Conservation (phyloP, 164 flowering plant genomes). For the Umbilicus rupestris region DNA sequence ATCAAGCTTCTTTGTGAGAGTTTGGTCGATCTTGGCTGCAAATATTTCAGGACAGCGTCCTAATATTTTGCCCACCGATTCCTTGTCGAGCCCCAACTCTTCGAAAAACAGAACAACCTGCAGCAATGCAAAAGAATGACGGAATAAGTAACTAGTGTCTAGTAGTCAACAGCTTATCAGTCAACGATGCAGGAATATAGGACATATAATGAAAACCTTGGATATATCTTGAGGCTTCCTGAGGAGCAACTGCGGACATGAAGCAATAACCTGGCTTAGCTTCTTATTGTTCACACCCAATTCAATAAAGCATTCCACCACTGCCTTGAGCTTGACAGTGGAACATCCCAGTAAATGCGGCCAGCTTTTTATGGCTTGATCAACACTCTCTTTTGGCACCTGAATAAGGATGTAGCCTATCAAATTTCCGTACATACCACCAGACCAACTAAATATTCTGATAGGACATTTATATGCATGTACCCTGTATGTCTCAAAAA, state of each 20-base stretch:
- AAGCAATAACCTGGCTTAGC: constrained; percentile 55
- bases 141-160: background rate
- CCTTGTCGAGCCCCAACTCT: constrained; percentile 57
- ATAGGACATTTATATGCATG: background rate
- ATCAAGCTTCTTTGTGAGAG: constrained; percentile 56
- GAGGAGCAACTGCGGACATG: constrained; percentile 77
- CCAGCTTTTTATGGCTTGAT: constrained; percentile 57
- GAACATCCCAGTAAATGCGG: constrained; percentile 78
- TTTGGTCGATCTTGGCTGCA: constrained; percentile 50
- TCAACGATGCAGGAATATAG: background rate
- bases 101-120: constrained; percentile 69
- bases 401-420: constrained; percentile 12
- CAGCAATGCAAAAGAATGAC: background rate
- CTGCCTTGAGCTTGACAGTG: constrained; percentile 47
- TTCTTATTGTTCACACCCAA: constrained; percentile 46
- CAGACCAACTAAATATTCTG: background rate
- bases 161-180: background rate
- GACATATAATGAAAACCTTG: constrained; percentile 31
- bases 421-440: background rate
- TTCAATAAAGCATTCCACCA: constrained; percentile 45
- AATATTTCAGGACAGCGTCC: constrained; percentile 82
- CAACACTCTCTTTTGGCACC: constrained; percentile 48
- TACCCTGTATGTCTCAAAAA: constrained; percentile 65
- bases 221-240: constrained; percentile 55
- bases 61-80: constrained; percentile 40